Evolutionary conservation across 768 basidiomycete species (phyloP), one percentile per base, ranked within the genome.

Genomic region (Cystofilobasidium capitatum): DNA sequence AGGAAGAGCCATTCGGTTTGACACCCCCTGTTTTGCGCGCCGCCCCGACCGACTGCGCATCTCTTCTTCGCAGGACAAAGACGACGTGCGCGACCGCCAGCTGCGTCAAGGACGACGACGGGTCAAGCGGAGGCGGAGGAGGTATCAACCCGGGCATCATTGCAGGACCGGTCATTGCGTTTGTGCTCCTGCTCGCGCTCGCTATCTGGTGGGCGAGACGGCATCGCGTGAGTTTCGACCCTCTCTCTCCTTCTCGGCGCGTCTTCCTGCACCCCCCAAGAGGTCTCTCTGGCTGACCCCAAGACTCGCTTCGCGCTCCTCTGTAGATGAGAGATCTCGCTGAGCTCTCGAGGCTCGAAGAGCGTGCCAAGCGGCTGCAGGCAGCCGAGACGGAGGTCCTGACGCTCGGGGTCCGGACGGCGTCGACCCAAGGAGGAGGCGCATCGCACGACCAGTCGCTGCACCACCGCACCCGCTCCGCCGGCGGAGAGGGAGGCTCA

Each of bases 131-230:
- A n/a, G 20, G 42, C 12, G 29, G 57, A 1, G 47, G 62, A 16
- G 36, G 57, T 13, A 49, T 69, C 26, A 64, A 64, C n/a, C 55
- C 62, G 16, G 68, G 68, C 31, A 33, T 63, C 57, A 69, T 69
- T 54, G 68, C 68, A 14, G 68, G 68, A 33, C 68, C 68, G 51
- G 57, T 69, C 44, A 45, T 69, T 40, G 62, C 62, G n/a, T 45
- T 69, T 3, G 44, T 69, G 29, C 45, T 69, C 20, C 45, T 69
- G 24, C 44, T 64, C 26, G 44, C 40, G n/a, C 8, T 69, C 16
- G 58, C 35, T 14, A 62, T 69, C 3, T 69, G 62, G 58, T 69
- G 68, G 68, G 63, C 63, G 22, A 44, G 62, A 22, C 58, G 59
- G 47, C 63, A 69, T 29, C 59, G 63, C 45, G 68, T 69, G 22